Percentiles rank a stretch among this genome's conserved stretches.
Conservation (phyloP, 2,329 filamentous ascomycete genomes). For the Thielaviopsis populi region DNA sequence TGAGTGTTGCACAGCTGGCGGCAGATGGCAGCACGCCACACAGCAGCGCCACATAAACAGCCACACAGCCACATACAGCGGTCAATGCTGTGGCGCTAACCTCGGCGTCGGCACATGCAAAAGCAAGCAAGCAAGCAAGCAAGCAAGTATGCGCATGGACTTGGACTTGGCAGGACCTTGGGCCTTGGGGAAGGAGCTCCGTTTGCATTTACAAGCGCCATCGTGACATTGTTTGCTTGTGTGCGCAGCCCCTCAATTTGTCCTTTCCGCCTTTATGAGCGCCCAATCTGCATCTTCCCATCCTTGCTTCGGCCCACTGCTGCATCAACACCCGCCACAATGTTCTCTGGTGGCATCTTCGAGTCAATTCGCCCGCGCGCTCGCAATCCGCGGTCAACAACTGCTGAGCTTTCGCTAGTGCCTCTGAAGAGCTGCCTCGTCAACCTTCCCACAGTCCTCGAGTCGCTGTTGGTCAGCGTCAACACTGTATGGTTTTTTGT, state of each 20-base stretch:
- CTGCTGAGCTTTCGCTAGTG: conserved; percentile 71
- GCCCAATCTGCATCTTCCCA: neutral
- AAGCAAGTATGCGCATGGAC: neutral
- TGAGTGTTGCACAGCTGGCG: neutral
- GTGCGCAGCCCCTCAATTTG: neutral
- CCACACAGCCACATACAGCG: neutral
- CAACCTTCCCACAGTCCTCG: conserved; percentile 75
- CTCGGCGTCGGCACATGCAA: conserved; percentile 16
- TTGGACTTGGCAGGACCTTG: neutral
- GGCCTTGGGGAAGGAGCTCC: neutral
- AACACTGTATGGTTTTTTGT: conserved; percentile 54
- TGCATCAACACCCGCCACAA: neutral
- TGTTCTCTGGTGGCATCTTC: conserved; percentile 15
- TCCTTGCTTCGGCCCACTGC: neutral
- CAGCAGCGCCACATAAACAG: too few relatives aligned
- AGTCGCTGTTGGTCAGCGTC: conserved; percentile 70
- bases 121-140: neutral
- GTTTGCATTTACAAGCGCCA: neutral
- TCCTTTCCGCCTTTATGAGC: neutral
- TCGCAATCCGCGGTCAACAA: conserved; percentile 46
- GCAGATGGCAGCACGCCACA: neutral
- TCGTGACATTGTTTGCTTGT: neutral
- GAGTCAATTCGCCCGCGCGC: conserved; percentile 16
- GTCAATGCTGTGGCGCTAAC: conserved; percentile 12
- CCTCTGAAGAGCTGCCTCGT: conserved; percentile 90